phyloP scores from a whole-genome alignment of 202 grass and related monocot genomes.

The Bolboschoenoplectus hybrid region DNA sequence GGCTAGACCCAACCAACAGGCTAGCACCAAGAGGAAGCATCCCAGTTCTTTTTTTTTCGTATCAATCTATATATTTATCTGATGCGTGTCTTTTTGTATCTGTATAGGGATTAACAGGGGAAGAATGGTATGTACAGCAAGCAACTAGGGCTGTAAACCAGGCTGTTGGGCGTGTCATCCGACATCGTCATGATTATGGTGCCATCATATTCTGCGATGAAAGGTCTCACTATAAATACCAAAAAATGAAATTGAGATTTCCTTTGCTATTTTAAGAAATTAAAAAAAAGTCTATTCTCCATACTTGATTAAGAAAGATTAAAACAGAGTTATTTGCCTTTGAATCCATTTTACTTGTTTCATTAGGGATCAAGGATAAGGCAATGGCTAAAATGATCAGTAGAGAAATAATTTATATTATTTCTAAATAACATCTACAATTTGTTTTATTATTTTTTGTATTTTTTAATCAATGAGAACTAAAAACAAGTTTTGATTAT shows the following conservation, averaged over 20 bases:
- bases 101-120: slow-evolving; percentile 72
- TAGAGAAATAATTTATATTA: slow-evolving; percentile 2
- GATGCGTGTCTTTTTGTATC: slow-evolving; percentile 11
- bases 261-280: background rate
- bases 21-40: background rate
- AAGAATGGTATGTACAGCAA: slow-evolving; percentile 96
- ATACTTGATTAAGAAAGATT: background rate
- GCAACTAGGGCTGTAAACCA: slow-evolving; percentile 96
- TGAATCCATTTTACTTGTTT: background rate
- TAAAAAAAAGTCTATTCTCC: background rate
- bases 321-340: background rate
- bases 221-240: slow-evolving; percentile 54
- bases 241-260: slow-evolving; percentile 1
- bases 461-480: background rate
- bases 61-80: slow-evolving; percentile 11
- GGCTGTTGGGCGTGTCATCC: slow-evolving; percentile 90
- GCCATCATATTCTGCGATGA: slow-evolving; percentile 98
- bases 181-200: slow-evolving; percentile 92
- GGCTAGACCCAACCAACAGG: background rate
- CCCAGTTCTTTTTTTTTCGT: background rate
- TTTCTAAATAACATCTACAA: background rate
- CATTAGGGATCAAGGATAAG: background rate
- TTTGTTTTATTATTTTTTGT: background rate
- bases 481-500: background rate
- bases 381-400: background rate